Evolutionary conservation across 352 stramenopile species (phyloP).

Genomic region (Peronospora belbahrii): DNA sequence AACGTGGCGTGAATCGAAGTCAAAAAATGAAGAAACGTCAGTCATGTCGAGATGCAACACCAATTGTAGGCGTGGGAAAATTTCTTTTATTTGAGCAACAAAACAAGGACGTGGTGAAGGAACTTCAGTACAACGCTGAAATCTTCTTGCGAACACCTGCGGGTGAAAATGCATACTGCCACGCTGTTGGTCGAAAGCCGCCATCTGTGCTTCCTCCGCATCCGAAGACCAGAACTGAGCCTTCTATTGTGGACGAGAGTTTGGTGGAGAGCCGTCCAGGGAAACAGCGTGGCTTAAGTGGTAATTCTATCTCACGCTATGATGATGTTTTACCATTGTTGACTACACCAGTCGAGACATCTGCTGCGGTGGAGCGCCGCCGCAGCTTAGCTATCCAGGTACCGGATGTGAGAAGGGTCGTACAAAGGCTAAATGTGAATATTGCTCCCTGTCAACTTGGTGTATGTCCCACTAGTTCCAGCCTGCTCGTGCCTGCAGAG

Average conservation of each 20-base stretch:
- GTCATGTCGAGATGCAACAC: slow-evolving; percentile 58
- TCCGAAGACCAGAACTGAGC: slow-evolving; percentile 14
- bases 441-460: slow-evolving; percentile 31
- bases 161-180: slow-evolving; percentile 69
- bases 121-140: slow-evolving; percentile 84
- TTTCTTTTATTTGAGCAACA: slow-evolving; percentile 85
- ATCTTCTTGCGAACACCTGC: slow-evolving; percentile 63
- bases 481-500: slow-evolving; percentile 63
- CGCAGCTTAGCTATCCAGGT: slow-evolving; percentile 26
- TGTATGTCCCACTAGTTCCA: slow-evolving; percentile 34
- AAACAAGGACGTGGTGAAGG: slow-evolving; percentile 88
- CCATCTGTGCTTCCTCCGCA: slow-evolving; percentile 40
- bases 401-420: slow-evolving; percentile 11
- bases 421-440: slow-evolving; percentile 22
- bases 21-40: slow-evolving; percentile 70
- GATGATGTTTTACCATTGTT: slow-evolving; percentile 24
- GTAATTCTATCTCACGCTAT: slow-evolving; percentile 11
- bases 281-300: slow-evolving; percentile 9
- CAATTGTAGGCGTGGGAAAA: slow-evolving; percentile 64
- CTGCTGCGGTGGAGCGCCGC: slow-evolving; percentile 10
- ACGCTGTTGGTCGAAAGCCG: slow-evolving; percentile 54
- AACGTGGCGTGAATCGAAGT: slow-evolving; percentile 27
- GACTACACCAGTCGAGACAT: slow-evolving; percentile 1
- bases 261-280: slow-evolving; percentile 3
- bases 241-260: slow-evolving; percentile 5